Conservation (phyloP, 2,329 filamentous ascomycete genomes). For the Colletotrichum sp. region DNA sequence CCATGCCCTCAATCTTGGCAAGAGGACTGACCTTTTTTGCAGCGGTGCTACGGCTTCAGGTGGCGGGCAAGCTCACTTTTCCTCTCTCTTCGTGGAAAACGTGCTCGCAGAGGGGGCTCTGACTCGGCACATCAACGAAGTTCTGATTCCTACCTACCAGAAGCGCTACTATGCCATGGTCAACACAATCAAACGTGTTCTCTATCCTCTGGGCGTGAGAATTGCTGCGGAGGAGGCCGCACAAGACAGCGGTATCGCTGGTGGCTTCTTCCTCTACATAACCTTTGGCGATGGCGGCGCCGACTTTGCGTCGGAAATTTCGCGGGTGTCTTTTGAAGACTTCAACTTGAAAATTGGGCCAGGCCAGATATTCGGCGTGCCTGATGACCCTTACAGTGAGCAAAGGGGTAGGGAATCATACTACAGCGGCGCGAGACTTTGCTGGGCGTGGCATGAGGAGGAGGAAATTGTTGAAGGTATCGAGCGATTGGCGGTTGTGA, state of each 20-base stretch:
- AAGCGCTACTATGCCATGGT: background rate
- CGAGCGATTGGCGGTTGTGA: constrained; percentile 54
- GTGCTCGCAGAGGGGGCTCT: constrained; percentile 50
- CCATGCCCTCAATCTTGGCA: constrained; percentile 20
- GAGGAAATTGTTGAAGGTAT: constrained; percentile 72
- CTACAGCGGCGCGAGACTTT: constrained; percentile 60
- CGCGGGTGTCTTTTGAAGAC: constrained; percentile 51
- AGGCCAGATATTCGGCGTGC: constrained; percentile 60
- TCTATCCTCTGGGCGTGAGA: constrained; percentile 38
- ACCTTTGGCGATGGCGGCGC: constrained; percentile 46
- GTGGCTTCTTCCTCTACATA: constrained; percentile 72
- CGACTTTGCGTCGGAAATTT: constrained; percentile 48
- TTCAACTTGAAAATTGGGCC: constrained; percentile 60
- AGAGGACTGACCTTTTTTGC: constrained; percentile 39
- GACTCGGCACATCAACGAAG: constrained; percentile 45
- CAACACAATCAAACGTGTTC: background rate
- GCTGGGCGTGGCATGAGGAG: constrained; percentile 76
- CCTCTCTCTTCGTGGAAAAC: constrained; percentile 23
- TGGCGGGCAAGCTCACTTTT: background rate
- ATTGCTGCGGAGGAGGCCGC: constrained; percentile 23
- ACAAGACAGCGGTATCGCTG: constrained; percentile 29
- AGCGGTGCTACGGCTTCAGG: constrained; percentile 56
- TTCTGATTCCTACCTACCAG: constrained; percentile 38
- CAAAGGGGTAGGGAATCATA: constrained; percentile 21
- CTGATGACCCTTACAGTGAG: constrained; percentile 32